phyloP scores from a whole-genome alignment of 2,329 filamentous ascomycete species.

The Fusarium udum region DNA sequence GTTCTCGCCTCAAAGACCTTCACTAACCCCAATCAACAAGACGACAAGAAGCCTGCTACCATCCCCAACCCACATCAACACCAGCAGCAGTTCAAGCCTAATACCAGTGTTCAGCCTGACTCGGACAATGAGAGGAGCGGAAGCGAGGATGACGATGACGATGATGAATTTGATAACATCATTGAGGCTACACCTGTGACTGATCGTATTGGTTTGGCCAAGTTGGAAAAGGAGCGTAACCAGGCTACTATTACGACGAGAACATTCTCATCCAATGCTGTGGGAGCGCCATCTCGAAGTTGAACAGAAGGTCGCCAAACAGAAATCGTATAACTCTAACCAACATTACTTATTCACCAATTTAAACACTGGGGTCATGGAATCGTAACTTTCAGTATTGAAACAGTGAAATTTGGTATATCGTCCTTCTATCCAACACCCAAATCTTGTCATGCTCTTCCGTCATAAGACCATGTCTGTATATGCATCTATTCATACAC shows the following conservation, averaged over 20 bases:
- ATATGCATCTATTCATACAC: constrained; percentile 28
- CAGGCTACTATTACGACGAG: constrained; percentile 58
- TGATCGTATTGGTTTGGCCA: constrained; percentile 76
- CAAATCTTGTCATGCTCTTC: constrained; percentile 4
- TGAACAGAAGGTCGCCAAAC: constrained; percentile 36
- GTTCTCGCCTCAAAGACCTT: constrained; percentile 95
- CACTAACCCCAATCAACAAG: constrained; percentile 53
- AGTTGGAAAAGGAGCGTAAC: constrained; percentile 65
- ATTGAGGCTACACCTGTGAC: constrained; percentile 91
- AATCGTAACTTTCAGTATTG: neutral
- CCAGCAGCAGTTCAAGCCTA: constrained; percentile 58
- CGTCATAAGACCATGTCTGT: constrained; percentile 15
- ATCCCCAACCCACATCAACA: constrained; percentile 65
- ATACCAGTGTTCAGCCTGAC: constrained; percentile 75
- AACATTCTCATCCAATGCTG: constrained; percentile 61
- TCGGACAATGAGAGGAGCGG: constrained; percentile 67
- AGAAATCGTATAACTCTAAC: neutral
- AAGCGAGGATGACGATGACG: constrained; percentile 57
- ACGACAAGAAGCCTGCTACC: constrained; percentile 69
- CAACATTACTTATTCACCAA: neutral
- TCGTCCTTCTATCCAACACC: neutral
- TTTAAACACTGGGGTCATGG: neutral
- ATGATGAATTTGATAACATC: constrained; percentile 90
- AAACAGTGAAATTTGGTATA: constrained; percentile 21
- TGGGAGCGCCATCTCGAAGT: constrained; percentile 60